Conservation (phyloP, 148 eudicot species). For the Nepenthes mirabilis region DNA sequence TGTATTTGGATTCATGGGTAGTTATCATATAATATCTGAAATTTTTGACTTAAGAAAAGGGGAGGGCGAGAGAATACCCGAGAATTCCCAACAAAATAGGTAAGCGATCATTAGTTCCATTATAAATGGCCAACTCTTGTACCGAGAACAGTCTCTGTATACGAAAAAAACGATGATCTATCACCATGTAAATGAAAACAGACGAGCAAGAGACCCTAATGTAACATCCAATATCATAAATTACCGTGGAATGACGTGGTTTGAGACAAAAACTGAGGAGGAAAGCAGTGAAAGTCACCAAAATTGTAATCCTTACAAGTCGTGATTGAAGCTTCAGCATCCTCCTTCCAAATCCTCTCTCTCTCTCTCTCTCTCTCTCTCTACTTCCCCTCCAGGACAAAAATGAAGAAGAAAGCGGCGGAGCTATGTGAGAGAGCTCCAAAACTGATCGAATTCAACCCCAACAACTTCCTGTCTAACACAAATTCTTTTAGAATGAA, state of each 20-base stretch:
- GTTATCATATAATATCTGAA: too few relatives aligned
- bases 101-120: conserved; percentile 55
- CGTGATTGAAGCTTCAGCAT: conserved; percentile 20
- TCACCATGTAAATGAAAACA: background rate
- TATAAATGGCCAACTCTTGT: conserved; percentile 48
- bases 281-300: conserved; percentile 28
- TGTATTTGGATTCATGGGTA: too few relatives aligned
- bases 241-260: conserved; percentile 14
- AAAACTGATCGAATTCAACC: too few relatives aligned
- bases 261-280: conserved; percentile 26
- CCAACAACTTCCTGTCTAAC: too few relatives aligned
- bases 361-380: too few relatives aligned
- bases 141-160: conserved; percentile 37
- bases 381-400: too few relatives aligned
- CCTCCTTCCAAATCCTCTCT: background rate
- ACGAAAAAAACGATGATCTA: background rate
- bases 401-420: too few relatives aligned
- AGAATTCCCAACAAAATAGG: conserved; percentile 64
- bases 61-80: conserved; percentile 29
- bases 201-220: background rate
- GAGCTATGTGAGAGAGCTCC: too few relatives aligned
- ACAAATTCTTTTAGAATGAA: too few relatives aligned
- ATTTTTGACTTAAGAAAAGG: background rate
- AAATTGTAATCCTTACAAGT: conserved; percentile 36
- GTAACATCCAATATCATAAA: background rate